Conservation (phyloP, 352 stramenopile genomes). For the Chrysophaeum taylorii region DNA sequence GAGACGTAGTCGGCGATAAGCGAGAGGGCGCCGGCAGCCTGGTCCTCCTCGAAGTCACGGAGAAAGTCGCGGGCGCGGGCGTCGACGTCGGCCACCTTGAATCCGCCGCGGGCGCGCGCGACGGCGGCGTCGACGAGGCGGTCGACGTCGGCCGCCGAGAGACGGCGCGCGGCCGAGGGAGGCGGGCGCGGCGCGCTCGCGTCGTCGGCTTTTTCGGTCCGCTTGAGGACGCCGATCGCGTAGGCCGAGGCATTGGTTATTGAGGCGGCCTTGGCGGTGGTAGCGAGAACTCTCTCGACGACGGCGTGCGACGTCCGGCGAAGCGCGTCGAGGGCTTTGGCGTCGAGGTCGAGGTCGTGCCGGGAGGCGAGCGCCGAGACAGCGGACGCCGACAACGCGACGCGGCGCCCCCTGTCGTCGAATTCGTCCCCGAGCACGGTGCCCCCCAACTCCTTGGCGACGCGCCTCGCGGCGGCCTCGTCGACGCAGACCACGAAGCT, state of each 20-base stretch:
- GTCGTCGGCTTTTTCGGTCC: not conserved
- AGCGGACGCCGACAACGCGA: no score
- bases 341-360: not conserved
- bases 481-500: no score
- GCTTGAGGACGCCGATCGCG: slow-evolving; percentile 6
- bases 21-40: not conserved
- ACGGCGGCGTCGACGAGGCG: not conserved
- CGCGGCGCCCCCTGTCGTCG: no score
- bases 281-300: not conserved
- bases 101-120: not conserved
- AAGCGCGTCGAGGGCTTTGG: not conserved
- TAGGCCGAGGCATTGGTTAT: not conserved
- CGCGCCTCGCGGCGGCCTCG: no score
- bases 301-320: not conserved
- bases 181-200: not conserved
- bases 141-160: not conserved
- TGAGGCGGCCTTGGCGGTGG: not conserved
- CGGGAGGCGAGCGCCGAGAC: no score
- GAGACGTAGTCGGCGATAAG: no score
- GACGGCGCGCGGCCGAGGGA: no score
- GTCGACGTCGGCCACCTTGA: not conserved
- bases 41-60: not conserved
- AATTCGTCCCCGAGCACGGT: no score
- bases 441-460: no score
- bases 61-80: not conserved